Conservation (phyloP, 768 basidiomycete species). For the Termitomyces sp. region DNA sequence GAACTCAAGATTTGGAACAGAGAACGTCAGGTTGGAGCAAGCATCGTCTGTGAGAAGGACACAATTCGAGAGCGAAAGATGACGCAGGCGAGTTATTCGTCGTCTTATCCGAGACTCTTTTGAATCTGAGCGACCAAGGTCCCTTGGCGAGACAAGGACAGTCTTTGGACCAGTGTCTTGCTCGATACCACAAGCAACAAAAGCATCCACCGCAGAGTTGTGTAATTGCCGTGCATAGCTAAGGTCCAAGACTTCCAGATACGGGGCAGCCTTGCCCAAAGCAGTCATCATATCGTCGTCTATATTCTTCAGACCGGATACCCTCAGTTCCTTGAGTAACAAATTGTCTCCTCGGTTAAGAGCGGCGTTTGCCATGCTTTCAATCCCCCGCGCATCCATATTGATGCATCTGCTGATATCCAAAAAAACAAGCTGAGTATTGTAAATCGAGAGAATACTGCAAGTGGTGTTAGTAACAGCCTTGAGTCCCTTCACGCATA, state of each 20-base stretch:
- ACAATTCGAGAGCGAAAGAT: constrained; percentile 71
- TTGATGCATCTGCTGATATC: constrained; percentile 70
- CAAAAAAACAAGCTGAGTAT: constrained; percentile 48
- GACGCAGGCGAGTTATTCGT: constrained; percentile 63
- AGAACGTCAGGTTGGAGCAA: constrained; percentile 64
- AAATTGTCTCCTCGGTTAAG: constrained; percentile 41
- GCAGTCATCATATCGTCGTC: constrained; percentile 56
- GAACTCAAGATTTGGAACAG: constrained; percentile 66
- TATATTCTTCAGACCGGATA: constrained; percentile 62
- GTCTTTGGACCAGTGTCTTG: constrained; percentile 31
- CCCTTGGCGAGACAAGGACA: constrained; percentile 49
- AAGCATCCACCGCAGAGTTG: constrained; percentile 70
- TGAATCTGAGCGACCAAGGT: constrained; percentile 53
- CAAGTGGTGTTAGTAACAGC: constrained; percentile 74
- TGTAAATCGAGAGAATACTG: constrained; percentile 55
- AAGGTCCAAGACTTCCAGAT: constrained; percentile 75
- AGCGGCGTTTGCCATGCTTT: constrained; percentile 37
- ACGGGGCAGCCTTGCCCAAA: constrained; percentile 63
- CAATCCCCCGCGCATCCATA: constrained; percentile 61
- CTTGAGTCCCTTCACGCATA: constrained; percentile 63
- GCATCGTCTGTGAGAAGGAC: constrained; percentile 66
- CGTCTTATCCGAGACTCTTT: constrained; percentile 46
- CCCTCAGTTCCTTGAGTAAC: constrained; percentile 52
- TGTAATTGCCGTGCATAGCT: constrained; percentile 67
- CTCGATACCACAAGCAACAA: constrained; percentile 50